Conservation (phyloP, 176 grass and related monocot genomes). For the Oryza rufipogon region DNA sequence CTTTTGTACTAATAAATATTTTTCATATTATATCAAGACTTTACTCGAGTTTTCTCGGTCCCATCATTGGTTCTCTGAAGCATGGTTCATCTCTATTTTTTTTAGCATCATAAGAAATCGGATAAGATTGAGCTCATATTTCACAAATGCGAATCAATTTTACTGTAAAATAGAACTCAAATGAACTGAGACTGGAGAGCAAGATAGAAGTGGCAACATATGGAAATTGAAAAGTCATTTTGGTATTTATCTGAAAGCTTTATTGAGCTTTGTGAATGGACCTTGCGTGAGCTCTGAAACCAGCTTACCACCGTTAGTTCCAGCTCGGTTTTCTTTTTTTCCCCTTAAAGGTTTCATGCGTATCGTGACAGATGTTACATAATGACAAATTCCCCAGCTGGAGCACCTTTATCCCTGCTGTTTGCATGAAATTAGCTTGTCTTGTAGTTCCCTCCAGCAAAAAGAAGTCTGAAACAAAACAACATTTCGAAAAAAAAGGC, state of each 20-base stretch:
- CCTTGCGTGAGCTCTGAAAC: slow-evolving; percentile 19
- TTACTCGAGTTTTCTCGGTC: background rate
- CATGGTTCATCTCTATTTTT: background rate
- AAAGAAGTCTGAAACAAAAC: slow-evolving; percentile 27
- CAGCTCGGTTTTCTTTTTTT: slow-evolving; percentile 6
- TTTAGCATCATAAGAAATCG: background rate
- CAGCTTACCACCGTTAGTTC: slow-evolving; percentile 26
- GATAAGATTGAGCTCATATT: background rate
- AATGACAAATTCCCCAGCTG: background rate
- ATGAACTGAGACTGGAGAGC: background rate
- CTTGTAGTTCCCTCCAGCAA: background rate
- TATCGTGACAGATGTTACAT: slow-evolving; percentile 2
- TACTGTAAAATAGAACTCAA: background rate
- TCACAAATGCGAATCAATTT: background rate
- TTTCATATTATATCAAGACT: slow-evolving; percentile 1
- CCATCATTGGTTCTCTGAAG: background rate
- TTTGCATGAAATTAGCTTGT: slow-evolving; percentile 16
- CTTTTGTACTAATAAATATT: background rate
- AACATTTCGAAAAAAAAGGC: background rate
- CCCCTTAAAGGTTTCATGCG: slow-evolving; percentile 6
- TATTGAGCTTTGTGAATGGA: background rate
- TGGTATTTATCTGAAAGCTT: background rate
- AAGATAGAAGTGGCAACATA: background rate
- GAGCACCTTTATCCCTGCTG: background rate
- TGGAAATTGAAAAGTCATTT: background rate